Conservation (phyloP, 805 yeast genomes). For the Isabelozyma rhagii region DNA sequence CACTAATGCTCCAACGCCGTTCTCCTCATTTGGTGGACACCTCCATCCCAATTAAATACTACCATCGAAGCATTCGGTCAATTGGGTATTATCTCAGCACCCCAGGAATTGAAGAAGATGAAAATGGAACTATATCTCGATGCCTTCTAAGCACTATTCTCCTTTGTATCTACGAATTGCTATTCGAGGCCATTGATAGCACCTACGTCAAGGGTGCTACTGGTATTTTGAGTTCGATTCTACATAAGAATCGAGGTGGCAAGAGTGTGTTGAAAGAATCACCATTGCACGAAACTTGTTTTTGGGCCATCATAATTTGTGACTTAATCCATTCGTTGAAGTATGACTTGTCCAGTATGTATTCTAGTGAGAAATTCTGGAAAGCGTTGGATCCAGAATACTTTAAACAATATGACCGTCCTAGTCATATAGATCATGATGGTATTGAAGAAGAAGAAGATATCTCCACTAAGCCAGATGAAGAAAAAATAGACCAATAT, state of each 20-base stretch:
- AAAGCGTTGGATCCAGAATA: slow-evolving; percentile 27
- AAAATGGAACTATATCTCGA: slow-evolving; percentile 27
- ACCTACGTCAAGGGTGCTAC: slow-evolving; percentile 38
- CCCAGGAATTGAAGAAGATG: slow-evolving; percentile 18
- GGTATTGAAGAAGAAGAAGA: slow-evolving; percentile 5
- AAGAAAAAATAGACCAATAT: neutral
- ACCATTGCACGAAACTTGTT: slow-evolving; percentile 30
- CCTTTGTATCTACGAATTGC: slow-evolving; percentile 37
- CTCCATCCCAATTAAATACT: slow-evolving; percentile 32
- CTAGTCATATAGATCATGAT: neutral
- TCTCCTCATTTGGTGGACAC: slow-evolving; percentile 26
- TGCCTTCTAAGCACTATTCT: slow-evolving; percentile 36
- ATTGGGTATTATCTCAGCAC: slow-evolving; percentile 28
- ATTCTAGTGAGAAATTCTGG: slow-evolving; percentile 31
- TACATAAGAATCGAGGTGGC: slow-evolving; percentile 11
- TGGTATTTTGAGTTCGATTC: slow-evolving; percentile 26
- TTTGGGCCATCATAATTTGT: slow-evolving; percentile 34
- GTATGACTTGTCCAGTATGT: slow-evolving; percentile 27
- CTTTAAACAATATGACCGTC: slow-evolving; percentile 15
- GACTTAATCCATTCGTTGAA: slow-evolving; percentile 35
- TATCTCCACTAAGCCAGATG: neutral
- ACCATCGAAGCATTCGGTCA: slow-evolving; percentile 31
- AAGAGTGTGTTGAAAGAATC: slow-evolving; percentile 22
- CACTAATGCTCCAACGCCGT: slow-evolving; percentile 30
- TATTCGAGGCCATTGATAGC: slow-evolving; percentile 34